Base-by-base conservation (phyloP, 2,329 filamentous ascomycete species). In the Cytospora leucostoma region DNA sequence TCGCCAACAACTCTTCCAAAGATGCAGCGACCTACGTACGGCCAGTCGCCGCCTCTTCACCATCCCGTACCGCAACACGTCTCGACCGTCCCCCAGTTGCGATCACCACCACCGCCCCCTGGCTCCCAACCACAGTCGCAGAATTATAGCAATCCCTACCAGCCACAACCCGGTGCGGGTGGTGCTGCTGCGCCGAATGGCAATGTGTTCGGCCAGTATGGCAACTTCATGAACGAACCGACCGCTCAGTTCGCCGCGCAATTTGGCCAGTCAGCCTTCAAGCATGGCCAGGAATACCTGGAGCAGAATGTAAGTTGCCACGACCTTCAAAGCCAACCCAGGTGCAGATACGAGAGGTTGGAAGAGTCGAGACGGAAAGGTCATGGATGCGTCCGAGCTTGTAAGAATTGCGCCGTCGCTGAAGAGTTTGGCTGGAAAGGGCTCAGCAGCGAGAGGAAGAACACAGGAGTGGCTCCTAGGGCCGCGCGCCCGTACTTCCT, bases 21-120 rank as follows among this genome's bases (percentile, higher is more conserved):
- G 66, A 97, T 97, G 94, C 94, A 97, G 80, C 90, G 93, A 75
- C 84, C 89, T n/a, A 83, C 87, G 61, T 97, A 95, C 80, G 87
- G 87, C 76, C 91, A 93, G 73, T 97, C 93, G 74, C 94, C 93
- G 74, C 93, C 94, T 69, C 88, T 98, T 71, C 95, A 98, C 78
- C 95, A 98, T 76, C 95, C 95, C 64, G 93, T 98, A 64, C 95
- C 95, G 67, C 95, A 99, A 78, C 95, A 99, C 83, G 94, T 98
- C 72, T 98, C 95, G 74, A 96, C 93, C 64, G 95, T 99, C 56
- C 95, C 95, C 52, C 95, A 98, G 80, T 88, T 99, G 75, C 89
- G 96, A 77, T 98, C 95, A 64, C 95, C 95, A 66, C 59, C 59
- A 38, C 91, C 92, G 66, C 93, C 92, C 44, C 83, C 84, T 58